These are phyloP conservation scores for Lentinula sp. DNA, from an alignment of 768 basidiomycete species.

Conservation along the genomic window DNA sequence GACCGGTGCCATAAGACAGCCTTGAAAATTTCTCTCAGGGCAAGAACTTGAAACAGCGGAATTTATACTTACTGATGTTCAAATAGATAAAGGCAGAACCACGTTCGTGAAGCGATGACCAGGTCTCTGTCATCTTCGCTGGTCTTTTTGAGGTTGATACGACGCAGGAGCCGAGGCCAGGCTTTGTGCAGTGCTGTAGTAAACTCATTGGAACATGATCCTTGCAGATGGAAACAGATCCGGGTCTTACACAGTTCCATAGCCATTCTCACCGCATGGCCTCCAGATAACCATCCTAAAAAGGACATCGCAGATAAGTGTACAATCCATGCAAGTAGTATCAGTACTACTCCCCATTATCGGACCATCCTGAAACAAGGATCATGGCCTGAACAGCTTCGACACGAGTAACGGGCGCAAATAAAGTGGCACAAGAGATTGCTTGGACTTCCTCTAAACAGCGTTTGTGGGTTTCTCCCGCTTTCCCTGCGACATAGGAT, in stretches of 20 bases:
- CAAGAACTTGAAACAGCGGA: not conserved
- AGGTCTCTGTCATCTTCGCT: constrained; percentile 69
- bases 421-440: constrained; percentile 82
- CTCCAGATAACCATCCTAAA: constrained; percentile 84
- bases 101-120: constrained; percentile 77
- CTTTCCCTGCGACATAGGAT: constrained; percentile 40
- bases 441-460: constrained; percentile 81
- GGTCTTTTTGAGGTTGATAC: constrained; percentile 67
- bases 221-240: constrained; percentile 3
- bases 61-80: constrained; percentile 76
- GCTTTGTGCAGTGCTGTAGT: constrained; percentile 79
- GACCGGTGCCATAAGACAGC: constrained; percentile 90
- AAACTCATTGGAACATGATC: not conserved
- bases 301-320: not conserved
- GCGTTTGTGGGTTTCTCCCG: constrained; percentile 66
- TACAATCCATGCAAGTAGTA: not conserved
- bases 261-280: constrained; percentile 96
- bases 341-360: not conserved
- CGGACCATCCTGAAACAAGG: not conserved
- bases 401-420: constrained; percentile 75
- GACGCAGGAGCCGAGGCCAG: constrained; percentile 75
- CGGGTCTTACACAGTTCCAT: constrained; percentile 75
- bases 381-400: constrained; percentile 93
- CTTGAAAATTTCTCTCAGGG: constrained; percentile 32
- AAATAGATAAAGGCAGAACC: constrained; percentile 92